Evolutionary conservation across 73 alveolate species (phyloP).

Genomic region (Paraurostyla sp.): DNA sequence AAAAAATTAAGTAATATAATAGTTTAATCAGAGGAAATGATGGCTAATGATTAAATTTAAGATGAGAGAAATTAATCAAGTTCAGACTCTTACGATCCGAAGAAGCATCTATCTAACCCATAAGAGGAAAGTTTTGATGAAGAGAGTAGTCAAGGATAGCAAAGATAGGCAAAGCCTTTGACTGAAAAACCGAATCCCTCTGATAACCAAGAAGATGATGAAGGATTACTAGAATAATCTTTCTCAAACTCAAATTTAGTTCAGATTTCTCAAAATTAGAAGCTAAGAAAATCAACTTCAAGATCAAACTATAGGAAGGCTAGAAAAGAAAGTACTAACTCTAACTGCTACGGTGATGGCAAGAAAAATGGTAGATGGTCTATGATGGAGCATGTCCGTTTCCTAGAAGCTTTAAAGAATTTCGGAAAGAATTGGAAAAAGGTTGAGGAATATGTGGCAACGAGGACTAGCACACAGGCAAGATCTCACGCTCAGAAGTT

Average conservation of each 20-base stretch:
- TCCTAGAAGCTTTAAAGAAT: conserved; percentile 84
- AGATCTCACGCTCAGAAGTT: conserved; percentile 89
- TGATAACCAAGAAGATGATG: neutral
- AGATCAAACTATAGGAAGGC: neutral
- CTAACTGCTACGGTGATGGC: neutral
- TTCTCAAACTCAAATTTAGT: neutral
- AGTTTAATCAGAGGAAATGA: conserved; percentile 46
- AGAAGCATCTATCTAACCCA: conserved; percentile 8
- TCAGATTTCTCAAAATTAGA: neutral
- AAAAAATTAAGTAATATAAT: conserved; percentile 6
- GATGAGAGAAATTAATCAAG: conserved; percentile 4
- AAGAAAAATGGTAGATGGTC: conserved; percentile 85
- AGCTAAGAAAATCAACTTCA: neutral
- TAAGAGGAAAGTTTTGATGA: conserved; percentile 44
- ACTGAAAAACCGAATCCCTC: neutral
- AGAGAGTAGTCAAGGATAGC: neutral
- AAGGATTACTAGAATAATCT: neutral
- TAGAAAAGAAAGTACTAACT: neutral
- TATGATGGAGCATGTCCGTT: conserved; percentile 82
- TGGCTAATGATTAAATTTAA: conserved; percentile 1
- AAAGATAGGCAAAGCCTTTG: neutral
- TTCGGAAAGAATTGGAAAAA: conserved; percentile 87
- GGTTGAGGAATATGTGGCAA: conserved; percentile 83
- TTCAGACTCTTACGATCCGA: neutral
- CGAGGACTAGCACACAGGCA: conserved; percentile 85